phyloP scores from a whole-genome alignment of 805 yeast species.

The Kazachstania viticola region DNA sequence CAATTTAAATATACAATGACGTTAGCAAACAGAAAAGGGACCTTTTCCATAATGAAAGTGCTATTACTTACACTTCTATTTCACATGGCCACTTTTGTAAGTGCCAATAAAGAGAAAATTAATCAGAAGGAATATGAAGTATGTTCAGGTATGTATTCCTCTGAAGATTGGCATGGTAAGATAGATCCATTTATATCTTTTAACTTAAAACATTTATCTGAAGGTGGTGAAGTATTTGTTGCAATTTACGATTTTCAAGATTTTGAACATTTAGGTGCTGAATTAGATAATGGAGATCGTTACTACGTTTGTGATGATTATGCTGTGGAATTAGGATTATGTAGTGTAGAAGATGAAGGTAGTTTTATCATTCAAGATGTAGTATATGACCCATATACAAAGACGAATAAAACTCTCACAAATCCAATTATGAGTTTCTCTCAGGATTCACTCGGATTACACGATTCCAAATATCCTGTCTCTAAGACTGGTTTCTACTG shows the following conservation, averaged over 20 bases:
- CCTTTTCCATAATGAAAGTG: too few relatives aligned
- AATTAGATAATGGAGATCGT: conserved; percentile 30
- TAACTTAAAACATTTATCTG: conserved; percentile 28
- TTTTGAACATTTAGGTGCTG: conserved; percentile 51
- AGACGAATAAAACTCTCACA: conserved; percentile 40
- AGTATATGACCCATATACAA: conserved; percentile 32
- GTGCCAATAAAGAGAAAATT: conserved; percentile 36
- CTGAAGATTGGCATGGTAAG: conserved; percentile 78
- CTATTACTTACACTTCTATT: too few relatives aligned
- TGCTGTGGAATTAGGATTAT: conserved; percentile 46
- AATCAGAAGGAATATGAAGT: conserved; percentile 45
- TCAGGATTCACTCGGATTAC: conserved; percentile 46
- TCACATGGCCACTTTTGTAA: conserved; percentile 5
- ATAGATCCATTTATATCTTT: conserved; percentile 49
- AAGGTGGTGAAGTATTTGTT: conserved; percentile 42
- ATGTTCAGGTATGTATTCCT: conserved; percentile 86
- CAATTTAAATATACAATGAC: too few relatives aligned
- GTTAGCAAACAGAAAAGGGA: too few relatives aligned
- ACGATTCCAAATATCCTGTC: conserved; percentile 52
- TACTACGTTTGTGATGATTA: conserved; percentile 67
- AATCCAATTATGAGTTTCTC: conserved; percentile 47
- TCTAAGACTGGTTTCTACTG: conserved; percentile 84
- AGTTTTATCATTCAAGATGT: conserved; percentile 46
- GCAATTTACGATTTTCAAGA: conserved; percentile 81
- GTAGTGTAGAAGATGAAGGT: conserved; percentile 45